Evolutionary conservation across 2,329 filamentous ascomycete species (phyloP), one percentile per base, ranked within the genome.

Genomic region (Colletotrichum sp.): DNA sequence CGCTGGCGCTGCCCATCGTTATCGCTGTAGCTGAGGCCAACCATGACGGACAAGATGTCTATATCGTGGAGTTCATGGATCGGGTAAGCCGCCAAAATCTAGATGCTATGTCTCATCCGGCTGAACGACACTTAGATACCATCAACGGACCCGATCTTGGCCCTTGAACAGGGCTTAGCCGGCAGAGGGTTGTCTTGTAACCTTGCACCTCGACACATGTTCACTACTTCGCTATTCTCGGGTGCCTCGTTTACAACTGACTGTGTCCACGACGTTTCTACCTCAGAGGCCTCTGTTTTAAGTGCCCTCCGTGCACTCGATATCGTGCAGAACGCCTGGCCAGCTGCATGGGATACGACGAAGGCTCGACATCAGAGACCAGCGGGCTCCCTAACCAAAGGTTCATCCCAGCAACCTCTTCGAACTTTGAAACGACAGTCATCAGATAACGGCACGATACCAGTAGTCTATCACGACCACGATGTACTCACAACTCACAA

Each of bases 391-490:
- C 2, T 21, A 3, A 4, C n/a, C 10, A 52, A 13, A 21, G n/a
- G 2, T 7, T 21, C 43, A 21, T 21, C 1, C n/a, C 43, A 52
- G 43, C n/a, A 13, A 1, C 43, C 18, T 21, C 43, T 21, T 13
- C n/a, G 43, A 52, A 21, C 10, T 3, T 4, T 21, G 2, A 52
- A 52, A 52, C 43, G n/a, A 52, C 43, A 21, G n/a, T 52, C 43
- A 13, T 52, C 3, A 21, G n/a, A 52, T 13, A 52, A 52, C 5
- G 10, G 10, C 18, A 52, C n/a, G 0, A 13, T 1, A 3, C 10
- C 10, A 52, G 3, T 3, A 4, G 10, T 3, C n/a, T 52, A 5
- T 3, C 2, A 4, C 5, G n/a, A 21, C 3, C 1, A 52, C 1
- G n/a, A 13, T 0, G 4, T 21, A 2, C n/a, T 52, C n/a, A 21